These are phyloP conservation scores for Termitomyces sp. DNA, from an alignment of 768 basidiomycete species.

Conservation along the genomic window DNA sequence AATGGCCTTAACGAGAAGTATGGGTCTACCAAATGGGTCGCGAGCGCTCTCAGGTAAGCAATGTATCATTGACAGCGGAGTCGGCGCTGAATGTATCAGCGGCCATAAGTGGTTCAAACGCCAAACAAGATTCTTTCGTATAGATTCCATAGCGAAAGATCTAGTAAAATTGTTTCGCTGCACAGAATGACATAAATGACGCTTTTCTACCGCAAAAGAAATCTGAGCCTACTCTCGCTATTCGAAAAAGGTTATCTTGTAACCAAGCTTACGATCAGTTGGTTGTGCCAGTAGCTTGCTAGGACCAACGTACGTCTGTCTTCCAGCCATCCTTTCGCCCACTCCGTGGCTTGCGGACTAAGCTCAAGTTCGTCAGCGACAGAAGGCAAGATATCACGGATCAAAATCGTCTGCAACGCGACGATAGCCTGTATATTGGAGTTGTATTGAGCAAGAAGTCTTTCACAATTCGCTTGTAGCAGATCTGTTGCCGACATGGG, in stretches of 20 bases:
- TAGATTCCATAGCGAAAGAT: constrained; percentile 56
- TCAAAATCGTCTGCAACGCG: constrained; percentile 45
- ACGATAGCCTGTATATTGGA: constrained; percentile 40
- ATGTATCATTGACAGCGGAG: constrained; percentile 31
- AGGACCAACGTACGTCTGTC: constrained; percentile 51
- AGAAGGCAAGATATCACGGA: constrained; percentile 54
- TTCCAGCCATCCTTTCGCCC: constrained; percentile 57
- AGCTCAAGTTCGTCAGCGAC: constrained; percentile 54
- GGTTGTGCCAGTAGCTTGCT: constrained; percentile 1
- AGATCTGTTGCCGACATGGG: constrained; percentile 25
- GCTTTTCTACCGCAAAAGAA: constrained; percentile 5
- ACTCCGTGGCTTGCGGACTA: constrained; percentile 36
- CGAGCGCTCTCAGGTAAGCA: constrained; percentile 48
- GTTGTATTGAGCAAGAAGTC: constrained; percentile 44
- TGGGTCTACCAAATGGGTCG: constrained; percentile 64
- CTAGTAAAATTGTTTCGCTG: constrained; percentile 66
- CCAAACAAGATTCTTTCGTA: constrained; percentile 53
- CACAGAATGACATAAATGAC: constrained; percentile 6
- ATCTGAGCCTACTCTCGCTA: constrained; percentile 47
- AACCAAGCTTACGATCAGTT: constrained; percentile 7
- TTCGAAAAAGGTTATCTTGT: constrained; percentile 53
- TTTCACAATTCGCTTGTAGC: constrained; percentile 41
- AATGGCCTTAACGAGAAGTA: constrained; percentile 48
- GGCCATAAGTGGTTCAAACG: constrained; percentile 43
- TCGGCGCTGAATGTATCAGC: constrained; percentile 18